These are phyloP conservation scores for Chamaenerion angustifolium DNA, from an alignment of 345 rosid species.

Conservation along the genomic window DNA sequence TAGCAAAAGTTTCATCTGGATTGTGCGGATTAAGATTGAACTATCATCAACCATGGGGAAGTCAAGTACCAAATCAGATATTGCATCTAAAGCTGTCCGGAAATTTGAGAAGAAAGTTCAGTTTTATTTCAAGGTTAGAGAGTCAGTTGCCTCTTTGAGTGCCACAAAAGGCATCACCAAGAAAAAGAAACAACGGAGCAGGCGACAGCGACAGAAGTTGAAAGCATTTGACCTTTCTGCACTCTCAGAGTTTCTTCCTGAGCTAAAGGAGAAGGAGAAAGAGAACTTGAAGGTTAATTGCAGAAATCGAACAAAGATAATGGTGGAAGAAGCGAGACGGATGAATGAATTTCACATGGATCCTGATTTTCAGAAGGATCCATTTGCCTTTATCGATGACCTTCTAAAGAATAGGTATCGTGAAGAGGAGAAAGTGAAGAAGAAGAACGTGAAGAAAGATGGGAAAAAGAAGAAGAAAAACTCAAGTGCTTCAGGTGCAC, in stretches of 20 bases:
- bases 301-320: conserved; percentile 50
- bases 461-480: conserved; percentile 34
- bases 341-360: conserved; percentile 47
- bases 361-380: conserved; percentile 61
- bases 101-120: conserved; percentile 46
- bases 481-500: conserved; percentile 11
- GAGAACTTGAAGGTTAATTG: conserved; percentile 49
- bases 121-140: conserved; percentile 57
- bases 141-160: conserved; percentile 34
- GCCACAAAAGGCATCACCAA: conserved; percentile 40
- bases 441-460: conserved; percentile 24
- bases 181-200: conserved; percentile 18
- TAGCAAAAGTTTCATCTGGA: too few species aligned
- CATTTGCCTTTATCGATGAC: conserved; percentile 55
- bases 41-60: conserved; percentile 13
- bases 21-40: not conserved
- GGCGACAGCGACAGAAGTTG: conserved; percentile 62
- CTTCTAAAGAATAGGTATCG: conserved; percentile 59
- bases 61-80: conserved; percentile 6
- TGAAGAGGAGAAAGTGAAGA: conserved; percentile 44
- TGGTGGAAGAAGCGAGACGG: conserved; percentile 53
- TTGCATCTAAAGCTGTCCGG: conserved; percentile 27
- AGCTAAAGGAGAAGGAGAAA: conserved; percentile 25
- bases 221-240: conserved; percentile 56
- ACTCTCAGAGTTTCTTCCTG: conserved; percentile 75